Conservation (phyloP, 1,284 basidiomycete genomes). For the Ustilago xerochloae region DNA sequence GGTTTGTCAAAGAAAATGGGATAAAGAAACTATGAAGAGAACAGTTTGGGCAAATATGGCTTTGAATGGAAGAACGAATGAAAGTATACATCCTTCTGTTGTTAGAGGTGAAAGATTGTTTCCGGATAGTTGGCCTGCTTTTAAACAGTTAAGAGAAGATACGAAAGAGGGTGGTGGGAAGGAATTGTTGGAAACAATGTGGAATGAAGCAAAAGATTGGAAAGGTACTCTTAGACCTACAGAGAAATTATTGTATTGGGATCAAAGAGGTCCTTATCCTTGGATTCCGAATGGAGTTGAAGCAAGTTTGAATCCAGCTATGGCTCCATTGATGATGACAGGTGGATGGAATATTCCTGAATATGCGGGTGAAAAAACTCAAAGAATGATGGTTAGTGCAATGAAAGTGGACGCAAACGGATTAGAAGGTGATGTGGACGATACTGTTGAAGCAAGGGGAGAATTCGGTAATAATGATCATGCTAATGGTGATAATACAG, state of each 20-base stretch:
- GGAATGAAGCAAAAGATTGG: slow-evolving; percentile 38
- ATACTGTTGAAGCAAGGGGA: background rate
- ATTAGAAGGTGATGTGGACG: slow-evolving; percentile 9
- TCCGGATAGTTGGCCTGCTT: slow-evolving; percentile 13
- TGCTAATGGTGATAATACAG: background rate
- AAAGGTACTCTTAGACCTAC: slow-evolving; percentile 23
- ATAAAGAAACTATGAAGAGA: slow-evolving; percentile 12
- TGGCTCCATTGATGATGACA: slow-evolving; percentile 10
- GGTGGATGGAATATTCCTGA: slow-evolving; percentile 35
- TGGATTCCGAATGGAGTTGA: slow-evolving; percentile 10
- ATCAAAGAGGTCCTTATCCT: slow-evolving; percentile 24
- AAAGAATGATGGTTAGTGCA: background rate
- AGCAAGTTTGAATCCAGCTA: slow-evolving; percentile 10
- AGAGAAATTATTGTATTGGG: slow-evolving; percentile 35
- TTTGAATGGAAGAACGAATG: slow-evolving; percentile 23
- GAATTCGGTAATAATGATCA: background rate
- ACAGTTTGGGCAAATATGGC: slow-evolving; percentile 44
- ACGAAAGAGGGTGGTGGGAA: background rate
- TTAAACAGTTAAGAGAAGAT: slow-evolving; percentile 24
- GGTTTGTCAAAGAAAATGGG: slow-evolving; percentile 12
- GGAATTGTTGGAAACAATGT: slow-evolving; percentile 18
- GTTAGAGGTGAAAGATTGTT: slow-evolving; percentile 33
- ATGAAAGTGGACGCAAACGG: background rate
- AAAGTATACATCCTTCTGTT: slow-evolving; percentile 50
- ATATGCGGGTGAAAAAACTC: background rate